These are phyloP conservation scores for Leccinum obscurum DNA, from an alignment of 768 basidiomycete genomes.

Conservation along the genomic window DNA sequence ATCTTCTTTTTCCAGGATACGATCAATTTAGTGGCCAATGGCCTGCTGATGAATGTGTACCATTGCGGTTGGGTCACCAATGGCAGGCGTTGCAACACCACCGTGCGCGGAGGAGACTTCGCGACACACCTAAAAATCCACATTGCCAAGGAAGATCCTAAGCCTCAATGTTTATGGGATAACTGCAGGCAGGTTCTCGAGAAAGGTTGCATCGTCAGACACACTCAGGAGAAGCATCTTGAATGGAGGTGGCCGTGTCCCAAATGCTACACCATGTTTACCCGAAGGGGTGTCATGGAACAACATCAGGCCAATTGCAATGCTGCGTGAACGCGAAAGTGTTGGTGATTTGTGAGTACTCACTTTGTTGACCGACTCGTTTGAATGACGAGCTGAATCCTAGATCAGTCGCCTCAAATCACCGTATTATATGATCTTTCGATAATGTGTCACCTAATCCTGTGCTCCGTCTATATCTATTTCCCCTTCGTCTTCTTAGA, in stretches of 20 bases:
- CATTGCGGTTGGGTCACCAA: conserved; percentile 14
- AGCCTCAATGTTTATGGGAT: conserved; percentile 17
- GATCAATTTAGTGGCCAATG: conserved; percentile 9
- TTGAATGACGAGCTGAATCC: neutral
- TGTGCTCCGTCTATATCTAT: neutral
- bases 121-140: conserved; percentile 20
- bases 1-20: conserved; percentile 9
- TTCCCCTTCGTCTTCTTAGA: neutral
- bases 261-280: conserved; percentile 16
- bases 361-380: neutral
- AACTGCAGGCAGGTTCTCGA: conserved; percentile 14
- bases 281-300: conserved; percentile 20
- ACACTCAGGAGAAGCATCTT: conserved; percentile 27
- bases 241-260: conserved; percentile 25
- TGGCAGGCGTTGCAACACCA: conserved; percentile 8
- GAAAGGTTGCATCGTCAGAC: conserved; percentile 17
- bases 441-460: neutral
- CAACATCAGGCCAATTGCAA: conserved; percentile 14
- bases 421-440: conserved; percentile 4
- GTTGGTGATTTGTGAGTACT: conserved; percentile 7
- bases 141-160: neutral
- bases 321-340: neutral
- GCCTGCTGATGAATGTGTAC: neutral
- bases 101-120: conserved; percentile 17
- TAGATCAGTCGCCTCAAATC: neutral